Conservation (phyloP, 140 eudicot species). For the Erigeron philadelphicus region DNA sequence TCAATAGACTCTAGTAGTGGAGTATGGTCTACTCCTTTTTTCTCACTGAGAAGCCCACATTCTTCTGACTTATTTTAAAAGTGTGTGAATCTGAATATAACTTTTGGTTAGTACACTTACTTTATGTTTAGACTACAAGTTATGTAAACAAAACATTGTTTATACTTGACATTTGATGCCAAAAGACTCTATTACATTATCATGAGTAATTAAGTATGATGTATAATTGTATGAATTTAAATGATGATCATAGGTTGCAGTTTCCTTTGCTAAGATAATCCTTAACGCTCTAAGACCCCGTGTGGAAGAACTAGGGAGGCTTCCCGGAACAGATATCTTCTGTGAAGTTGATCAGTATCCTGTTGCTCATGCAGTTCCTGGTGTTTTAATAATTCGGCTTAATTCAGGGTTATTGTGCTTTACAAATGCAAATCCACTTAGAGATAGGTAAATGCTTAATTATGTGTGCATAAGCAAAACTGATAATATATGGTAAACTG, state of each 20-base stretch:
- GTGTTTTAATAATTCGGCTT: slow-evolving; percentile 54
- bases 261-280: slow-evolving; percentile 77
- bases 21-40: slow-evolving; percentile 22
- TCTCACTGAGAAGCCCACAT: background rate
- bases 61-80: background rate
- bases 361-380: slow-evolving; percentile 59
- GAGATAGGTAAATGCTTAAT: slow-evolving; percentile 62
- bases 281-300: slow-evolving; percentile 55
- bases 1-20: slow-evolving; percentile 7
- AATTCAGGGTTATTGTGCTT: slow-evolving; percentile 79
- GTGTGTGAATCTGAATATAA: background rate
- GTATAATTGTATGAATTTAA: background rate
- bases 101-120: background rate
- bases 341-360: slow-evolving; percentile 77
- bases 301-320: slow-evolving; percentile 60
- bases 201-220: background rate
- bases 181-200: background rate
- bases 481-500: too few species aligned
- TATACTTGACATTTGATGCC: background rate
- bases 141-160: background rate
- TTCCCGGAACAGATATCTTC: slow-evolving; percentile 68
- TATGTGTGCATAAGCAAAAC: background rate
- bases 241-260: slow-evolving; percentile 41
- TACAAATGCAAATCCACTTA: slow-evolving; percentile 68
- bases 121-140: background rate